These are phyloP conservation scores for Blepharisma japonicum DNA, from an alignment of 73 alveolate genomes.

Conservation along the genomic window DNA sequence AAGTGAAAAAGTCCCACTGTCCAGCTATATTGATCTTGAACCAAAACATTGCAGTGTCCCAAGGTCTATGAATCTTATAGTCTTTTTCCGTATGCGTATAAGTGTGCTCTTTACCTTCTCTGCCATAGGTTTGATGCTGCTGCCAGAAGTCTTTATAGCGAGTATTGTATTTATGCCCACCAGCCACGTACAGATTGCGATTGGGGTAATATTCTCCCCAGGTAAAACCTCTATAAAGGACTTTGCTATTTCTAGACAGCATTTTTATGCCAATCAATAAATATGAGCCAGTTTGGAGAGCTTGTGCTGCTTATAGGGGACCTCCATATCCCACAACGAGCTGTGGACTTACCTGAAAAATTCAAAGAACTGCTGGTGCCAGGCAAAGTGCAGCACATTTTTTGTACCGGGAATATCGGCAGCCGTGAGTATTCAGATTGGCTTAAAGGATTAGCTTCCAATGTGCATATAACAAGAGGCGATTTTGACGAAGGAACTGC, in stretches of 20 bases:
- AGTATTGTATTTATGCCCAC: conserved; percentile 23
- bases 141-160: conserved; percentile 6
- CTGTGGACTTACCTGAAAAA: conserved; percentile 70
- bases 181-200: conserved; percentile 7
- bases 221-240: background rate
- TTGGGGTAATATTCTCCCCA: conserved; percentile 21
- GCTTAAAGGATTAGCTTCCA: conserved; percentile 51
- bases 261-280: conserved; percentile 6
- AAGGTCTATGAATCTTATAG: conserved; percentile 28
- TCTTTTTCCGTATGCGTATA: conserved; percentile 13
- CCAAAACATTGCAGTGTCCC: conserved; percentile 29
- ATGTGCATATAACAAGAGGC: conserved; percentile 78
- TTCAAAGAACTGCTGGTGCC: conserved; percentile 82
- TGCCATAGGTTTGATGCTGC: conserved; percentile 20
- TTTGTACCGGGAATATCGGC: conserved; percentile 88
- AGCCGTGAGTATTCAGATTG: conserved; percentile 69
- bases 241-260: conserved; percentile 14
- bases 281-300: conserved; percentile 36
- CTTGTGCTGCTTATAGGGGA: conserved; percentile 78
- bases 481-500: conserved; percentile 72
- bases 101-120: conserved; percentile 27
- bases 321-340: conserved; percentile 82
- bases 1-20: conserved; percentile 26
- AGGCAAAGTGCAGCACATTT: conserved; percentile 75
- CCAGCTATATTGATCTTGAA: background rate